These are phyloP conservation scores for Aphanoascus verrucosus DNA, from an alignment of 2,329 filamentous ascomycete genomes.

Conservation along the genomic window DNA sequence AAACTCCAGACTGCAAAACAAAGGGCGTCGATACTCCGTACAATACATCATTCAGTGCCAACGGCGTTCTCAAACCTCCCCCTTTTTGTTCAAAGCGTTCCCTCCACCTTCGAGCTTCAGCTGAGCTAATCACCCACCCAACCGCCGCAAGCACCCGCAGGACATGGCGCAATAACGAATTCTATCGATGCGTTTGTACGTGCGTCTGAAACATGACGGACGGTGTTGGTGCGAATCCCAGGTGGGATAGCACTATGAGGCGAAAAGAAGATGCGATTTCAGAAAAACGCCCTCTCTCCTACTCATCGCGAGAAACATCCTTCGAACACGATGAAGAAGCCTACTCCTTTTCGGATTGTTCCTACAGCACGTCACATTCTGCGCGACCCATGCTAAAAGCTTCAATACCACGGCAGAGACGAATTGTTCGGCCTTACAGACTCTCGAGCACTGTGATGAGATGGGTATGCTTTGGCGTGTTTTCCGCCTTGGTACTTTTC, in stretches of 20 bases:
- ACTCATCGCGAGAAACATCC: conserved; percentile 17
- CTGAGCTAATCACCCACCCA: too few relatives aligned
- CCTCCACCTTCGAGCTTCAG: too few relatives aligned
- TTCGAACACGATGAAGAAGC: conserved; percentile 25
- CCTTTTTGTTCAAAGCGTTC: too few relatives aligned
- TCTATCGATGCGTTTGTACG: background rate
- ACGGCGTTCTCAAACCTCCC: too few relatives aligned
- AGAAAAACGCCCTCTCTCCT: conserved; percentile 19
- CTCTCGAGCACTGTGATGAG: conserved; percentile 63
- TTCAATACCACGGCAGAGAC: conserved; percentile 27
- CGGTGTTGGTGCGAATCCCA: background rate
- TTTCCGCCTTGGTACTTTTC: conserved; percentile 61
- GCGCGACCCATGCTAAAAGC: conserved; percentile 32
- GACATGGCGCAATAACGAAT: background rate
- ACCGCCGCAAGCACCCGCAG: too few relatives aligned
- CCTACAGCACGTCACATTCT: conserved; percentile 40
- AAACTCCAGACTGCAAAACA: too few relatives aligned
- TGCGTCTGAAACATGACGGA: background rate
- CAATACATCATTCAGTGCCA: too few relatives aligned
- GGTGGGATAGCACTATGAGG: background rate
- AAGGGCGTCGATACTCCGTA: too few relatives aligned
- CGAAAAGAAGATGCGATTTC: background rate
- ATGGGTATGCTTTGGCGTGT: conserved; percentile 64
- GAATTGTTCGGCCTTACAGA: conserved; percentile 42
- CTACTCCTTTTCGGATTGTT: conserved; percentile 42